phyloP scores from a whole-genome alignment of 2,329 filamentous ascomycete genomes.

The Ploettnerulaceae sp. region DNA sequence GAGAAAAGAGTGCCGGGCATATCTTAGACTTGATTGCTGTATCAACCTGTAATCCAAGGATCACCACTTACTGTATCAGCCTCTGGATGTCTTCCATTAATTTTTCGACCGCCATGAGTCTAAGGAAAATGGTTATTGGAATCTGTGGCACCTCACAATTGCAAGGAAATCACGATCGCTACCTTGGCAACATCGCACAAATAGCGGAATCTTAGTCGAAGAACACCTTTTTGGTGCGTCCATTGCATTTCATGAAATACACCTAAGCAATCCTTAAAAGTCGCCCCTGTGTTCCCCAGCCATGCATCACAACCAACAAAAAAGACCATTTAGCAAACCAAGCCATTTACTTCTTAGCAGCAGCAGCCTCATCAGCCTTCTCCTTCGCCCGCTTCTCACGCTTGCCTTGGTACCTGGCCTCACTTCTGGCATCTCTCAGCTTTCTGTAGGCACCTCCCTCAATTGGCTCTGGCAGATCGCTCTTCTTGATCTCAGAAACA shows the following conservation, averaged over 20 bases:
- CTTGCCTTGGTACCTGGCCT: constrained; percentile 74
- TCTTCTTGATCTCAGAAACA: constrained; percentile 74
- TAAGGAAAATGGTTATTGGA: too few relatives aligned
- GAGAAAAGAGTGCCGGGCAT: too few relatives aligned
- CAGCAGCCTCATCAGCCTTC: constrained; percentile 74
- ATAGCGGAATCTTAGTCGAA: constrained; percentile 1
- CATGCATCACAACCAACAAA: constrained; percentile 28
- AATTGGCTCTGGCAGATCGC: constrained; percentile 66
- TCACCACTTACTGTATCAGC: too few relatives aligned
- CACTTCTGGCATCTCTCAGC: constrained; percentile 78
- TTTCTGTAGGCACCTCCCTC: constrained; percentile 84
- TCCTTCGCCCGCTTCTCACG: constrained; percentile 92
- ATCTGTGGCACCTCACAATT: not conserved
- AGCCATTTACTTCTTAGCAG: constrained; percentile 66
- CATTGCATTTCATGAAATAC: constrained; percentile 36
- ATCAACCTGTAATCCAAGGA: too few relatives aligned
- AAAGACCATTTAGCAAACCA: constrained; percentile 30
- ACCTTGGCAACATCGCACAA: not conserved
- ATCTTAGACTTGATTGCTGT: too few relatives aligned
- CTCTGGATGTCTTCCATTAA: too few relatives aligned
- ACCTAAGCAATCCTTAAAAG: constrained; percentile 33
- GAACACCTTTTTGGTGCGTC: constrained; percentile 20
- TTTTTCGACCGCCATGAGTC: too few relatives aligned
- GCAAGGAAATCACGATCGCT: constrained; percentile 3
- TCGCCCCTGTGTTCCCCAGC: constrained; percentile 30